Percentiles rank a stretch among this genome's conserved stretches.
These are phyloP conservation scores for Penicillium verrucosum DNA, from an alignment of 2,329 filamentous ascomycete species.

Conservation along the genomic window DNA sequence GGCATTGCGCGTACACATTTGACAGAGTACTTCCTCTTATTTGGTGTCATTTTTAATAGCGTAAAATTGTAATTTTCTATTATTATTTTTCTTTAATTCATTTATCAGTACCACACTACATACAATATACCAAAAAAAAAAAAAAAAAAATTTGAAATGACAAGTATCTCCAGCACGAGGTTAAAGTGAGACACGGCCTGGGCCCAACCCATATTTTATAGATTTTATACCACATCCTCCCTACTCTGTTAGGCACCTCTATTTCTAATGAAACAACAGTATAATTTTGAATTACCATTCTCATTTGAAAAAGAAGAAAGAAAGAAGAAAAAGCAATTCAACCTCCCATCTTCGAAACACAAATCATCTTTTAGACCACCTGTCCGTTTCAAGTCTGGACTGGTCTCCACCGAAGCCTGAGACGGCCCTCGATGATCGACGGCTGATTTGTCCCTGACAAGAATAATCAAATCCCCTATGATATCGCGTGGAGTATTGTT, in stretches of 20 bases:
- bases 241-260: background rate
- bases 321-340: background rate
- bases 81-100: background rate
- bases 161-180: background rate
- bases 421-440: background rate
- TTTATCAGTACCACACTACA: background rate
- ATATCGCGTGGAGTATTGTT: background rate
- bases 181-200: background rate
- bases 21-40: background rate
- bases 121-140: background rate
- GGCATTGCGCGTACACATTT: background rate
- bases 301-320: background rate
- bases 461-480: background rate
- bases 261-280: background rate
- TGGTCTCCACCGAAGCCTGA: background rate
- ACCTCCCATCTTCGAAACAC: background rate
- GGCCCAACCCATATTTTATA: background rate
- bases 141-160: background rate
- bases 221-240: background rate
- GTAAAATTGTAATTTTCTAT: background rate
- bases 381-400: conserved; percentile 8
- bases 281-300: background rate
- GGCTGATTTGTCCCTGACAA: background rate
- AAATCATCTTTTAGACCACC: background rate
- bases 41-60: background rate